Conservation (phyloP, 192 early-diverging fungal species). For the Cetraspora pellucida region DNA sequence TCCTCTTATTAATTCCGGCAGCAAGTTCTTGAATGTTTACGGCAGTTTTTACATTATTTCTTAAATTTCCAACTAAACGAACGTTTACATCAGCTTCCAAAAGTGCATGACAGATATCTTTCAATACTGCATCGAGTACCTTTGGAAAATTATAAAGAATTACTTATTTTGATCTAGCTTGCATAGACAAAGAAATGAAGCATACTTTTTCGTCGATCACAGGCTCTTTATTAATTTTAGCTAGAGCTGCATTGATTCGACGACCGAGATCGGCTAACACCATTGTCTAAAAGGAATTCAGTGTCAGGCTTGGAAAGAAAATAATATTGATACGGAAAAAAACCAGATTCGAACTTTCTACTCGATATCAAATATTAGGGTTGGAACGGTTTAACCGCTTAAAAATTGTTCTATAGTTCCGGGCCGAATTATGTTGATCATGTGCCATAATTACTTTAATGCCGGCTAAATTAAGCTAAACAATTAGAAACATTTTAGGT, state of each 20-base stretch:
- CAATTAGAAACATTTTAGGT: too few species aligned
- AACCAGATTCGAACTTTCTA: too few species aligned
- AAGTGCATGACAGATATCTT: slow-evolving; percentile 86
- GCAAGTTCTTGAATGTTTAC: slow-evolving; percentile 85
- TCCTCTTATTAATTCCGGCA: slow-evolving; percentile 81
- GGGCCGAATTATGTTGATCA: too few species aligned
- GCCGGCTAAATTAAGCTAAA: too few species aligned
- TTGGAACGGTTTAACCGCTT: too few species aligned
- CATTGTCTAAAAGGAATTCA: slow-evolving; percentile 48
- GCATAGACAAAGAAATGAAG: not conserved
- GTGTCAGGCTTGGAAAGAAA: too few species aligned
- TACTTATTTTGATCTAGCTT: not conserved
- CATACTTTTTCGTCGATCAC: slow-evolving; percentile 87
- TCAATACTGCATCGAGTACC: slow-evolving; percentile 78
- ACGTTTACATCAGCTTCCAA: slow-evolving; percentile 94
- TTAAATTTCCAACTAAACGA: slow-evolving; percentile 76
- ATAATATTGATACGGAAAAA: too few species aligned
- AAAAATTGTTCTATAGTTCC: too few species aligned
- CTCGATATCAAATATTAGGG: too few species aligned
- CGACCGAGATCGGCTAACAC: slow-evolving; percentile 90
- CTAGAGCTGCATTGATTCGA: slow-evolving; percentile 83
- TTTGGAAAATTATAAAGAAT: slow-evolving; percentile 11
- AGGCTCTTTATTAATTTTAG: slow-evolving; percentile 75
- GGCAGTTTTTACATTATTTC: slow-evolving; percentile 81
- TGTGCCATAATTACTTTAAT: too few species aligned